phyloP scores from a whole-genome alignment of 495 filamentous ascomycete species.

The Astrocystis sublimbata region DNA sequence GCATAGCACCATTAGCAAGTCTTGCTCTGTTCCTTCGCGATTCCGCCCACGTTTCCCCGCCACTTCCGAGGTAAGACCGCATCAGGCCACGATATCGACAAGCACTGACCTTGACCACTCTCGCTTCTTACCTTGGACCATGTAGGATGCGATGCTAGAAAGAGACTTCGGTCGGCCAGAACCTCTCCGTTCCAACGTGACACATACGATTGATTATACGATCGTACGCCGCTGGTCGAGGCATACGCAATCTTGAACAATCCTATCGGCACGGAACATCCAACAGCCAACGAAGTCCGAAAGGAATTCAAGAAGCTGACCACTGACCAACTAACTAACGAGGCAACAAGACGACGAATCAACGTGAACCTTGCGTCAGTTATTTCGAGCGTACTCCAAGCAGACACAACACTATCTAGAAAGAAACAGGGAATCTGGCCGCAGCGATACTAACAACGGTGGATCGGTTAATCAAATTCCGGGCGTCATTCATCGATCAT shows the following conservation, averaged over 20 bases:
- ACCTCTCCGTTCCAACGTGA: slow-evolving; percentile 4
- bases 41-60: neutral
- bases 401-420: neutral
- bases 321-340: too few relatives aligned
- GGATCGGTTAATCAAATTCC: neutral
- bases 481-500: neutral
- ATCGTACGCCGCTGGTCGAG: neutral
- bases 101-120: neutral
- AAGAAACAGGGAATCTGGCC: neutral
- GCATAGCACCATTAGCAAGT: neutral
- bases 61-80: slow-evolving; percentile 11
- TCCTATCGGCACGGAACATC: neutral
- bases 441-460: neutral
- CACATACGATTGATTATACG: too few relatives aligned
- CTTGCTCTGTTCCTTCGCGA: neutral
- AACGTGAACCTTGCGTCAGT: neutral
- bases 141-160: slow-evolving; percentile 8
- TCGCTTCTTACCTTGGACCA: neutral
- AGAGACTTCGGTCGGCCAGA: neutral
- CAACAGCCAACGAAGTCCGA: neutral
- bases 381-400: too few relatives aligned
- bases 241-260: neutral
- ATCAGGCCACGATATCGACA: slow-evolving; percentile 3
- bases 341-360: too few relatives aligned
- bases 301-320: too few relatives aligned